Percentiles rank a stretch among this genome's conserved stretches.
These are phyloP conservation scores for Chlamydomonas incerta DNA, from an alignment of 139 green algal genomes.

Conservation along the genomic window DNA sequence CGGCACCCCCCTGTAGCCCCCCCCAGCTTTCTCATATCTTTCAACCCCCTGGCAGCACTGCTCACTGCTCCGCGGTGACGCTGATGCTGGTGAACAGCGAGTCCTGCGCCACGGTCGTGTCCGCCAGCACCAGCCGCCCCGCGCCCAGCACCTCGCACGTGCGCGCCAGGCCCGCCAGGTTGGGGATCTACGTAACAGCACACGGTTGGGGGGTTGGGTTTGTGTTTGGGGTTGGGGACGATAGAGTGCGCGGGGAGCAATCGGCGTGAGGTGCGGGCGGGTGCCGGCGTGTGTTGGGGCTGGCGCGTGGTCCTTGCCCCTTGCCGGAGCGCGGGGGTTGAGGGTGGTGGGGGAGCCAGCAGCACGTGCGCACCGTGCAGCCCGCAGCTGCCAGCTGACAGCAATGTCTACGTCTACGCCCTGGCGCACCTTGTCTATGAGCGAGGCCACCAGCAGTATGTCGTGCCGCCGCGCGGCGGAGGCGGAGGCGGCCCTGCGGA, in stretches of 20 bases:
- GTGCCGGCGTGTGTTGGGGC: too few species aligned
- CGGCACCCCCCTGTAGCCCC: too few species aligned
- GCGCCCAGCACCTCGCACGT: conserved; percentile 91
- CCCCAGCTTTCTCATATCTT: too few species aligned
- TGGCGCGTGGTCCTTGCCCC: too few species aligned
- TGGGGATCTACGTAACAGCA: too few species aligned
- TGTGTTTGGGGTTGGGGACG: too few species aligned
- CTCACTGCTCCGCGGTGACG: conserved; percentile 86
- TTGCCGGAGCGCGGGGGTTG: too few species aligned
- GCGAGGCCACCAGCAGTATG: conserved; percentile 91
- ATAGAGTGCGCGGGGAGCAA: too few species aligned
- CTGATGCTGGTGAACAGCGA: conserved; percentile 77
- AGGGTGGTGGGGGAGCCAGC: too few species aligned
- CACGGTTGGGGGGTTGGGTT: background rate
- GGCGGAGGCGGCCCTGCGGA: conserved; percentile 3
- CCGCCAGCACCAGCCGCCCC: conserved; percentile 78
- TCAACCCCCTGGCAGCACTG: background rate
- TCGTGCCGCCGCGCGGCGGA: conserved; percentile 56
- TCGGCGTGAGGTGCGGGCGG: too few species aligned
- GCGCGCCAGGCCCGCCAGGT: conserved; percentile 90
- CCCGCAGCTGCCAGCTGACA: background rate
- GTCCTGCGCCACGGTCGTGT: conserved; percentile 70
- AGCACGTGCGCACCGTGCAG: too few species aligned
- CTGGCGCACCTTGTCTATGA: conserved; percentile 81
- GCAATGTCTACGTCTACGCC: too few species aligned